Evolutionary conservation across 345 rosid species (phyloP).

Genomic region (Arabis alpina): DNA sequence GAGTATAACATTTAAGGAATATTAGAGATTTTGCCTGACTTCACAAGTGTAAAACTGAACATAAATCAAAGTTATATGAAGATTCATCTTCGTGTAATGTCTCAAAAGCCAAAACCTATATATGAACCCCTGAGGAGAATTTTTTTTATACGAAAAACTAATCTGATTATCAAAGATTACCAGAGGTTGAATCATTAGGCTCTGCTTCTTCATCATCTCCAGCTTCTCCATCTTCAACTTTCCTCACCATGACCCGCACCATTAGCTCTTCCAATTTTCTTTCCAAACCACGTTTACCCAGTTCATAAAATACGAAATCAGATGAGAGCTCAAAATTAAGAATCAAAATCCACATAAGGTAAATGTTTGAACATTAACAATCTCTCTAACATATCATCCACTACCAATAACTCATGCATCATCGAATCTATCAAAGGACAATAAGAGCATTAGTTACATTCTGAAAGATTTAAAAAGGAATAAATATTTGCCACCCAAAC

Average conservation of each 20-base stretch:
- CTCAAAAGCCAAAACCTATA: no score
- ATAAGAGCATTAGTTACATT: no score
- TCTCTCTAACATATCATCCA: not conserved
- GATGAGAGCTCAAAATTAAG: not conserved
- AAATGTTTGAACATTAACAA: not conserved
- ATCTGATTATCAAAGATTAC: no score
- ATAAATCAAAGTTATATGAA: no score
- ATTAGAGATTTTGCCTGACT: no score
- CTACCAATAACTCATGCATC: slow-evolving; percentile 8
- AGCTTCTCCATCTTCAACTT: slow-evolving; percentile 48
- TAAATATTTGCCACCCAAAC: no score
- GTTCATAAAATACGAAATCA: not conserved
- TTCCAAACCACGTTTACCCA: slow-evolving; percentile 42
- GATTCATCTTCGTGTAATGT: no score
- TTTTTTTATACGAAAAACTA: no score
- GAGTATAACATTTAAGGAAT: no score
- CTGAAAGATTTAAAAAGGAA: no score
- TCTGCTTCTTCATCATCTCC: slow-evolving; percentile 51
- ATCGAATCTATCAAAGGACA: not conserved
- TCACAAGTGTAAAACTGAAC: no score
- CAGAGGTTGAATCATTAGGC: slow-evolving; percentile 49
- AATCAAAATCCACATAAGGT: slow-evolving; percentile 5
- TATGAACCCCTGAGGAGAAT: no score
- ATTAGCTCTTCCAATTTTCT: slow-evolving; percentile 69
- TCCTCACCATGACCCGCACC: slow-evolving; percentile 41